Evolutionary conservation across 2,329 filamentous ascomycete species (phyloP), one percentile per base, ranked within the genome.

Genomic region (Cladosporium cucumerinum): DNA sequence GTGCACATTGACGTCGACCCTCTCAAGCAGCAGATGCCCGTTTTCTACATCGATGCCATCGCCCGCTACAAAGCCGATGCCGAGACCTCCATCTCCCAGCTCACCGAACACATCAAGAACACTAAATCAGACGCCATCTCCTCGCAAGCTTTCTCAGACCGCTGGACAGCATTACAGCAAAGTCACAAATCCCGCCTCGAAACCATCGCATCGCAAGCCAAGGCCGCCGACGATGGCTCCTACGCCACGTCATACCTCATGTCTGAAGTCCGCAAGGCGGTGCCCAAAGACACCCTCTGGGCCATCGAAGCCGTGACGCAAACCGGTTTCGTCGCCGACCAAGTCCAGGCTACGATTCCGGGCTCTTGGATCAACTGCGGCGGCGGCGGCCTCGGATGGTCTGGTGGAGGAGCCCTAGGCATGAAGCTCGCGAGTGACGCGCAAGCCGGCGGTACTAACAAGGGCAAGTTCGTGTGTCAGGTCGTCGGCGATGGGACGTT

Each of bases 311-410:
- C 91, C 0, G 91, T 95, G 0, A 95, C 91, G 0, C 87, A 90
- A 65, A 87, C 88, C 0, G 76, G 76, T 0, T 84, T 87, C 30
- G 87, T 93, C 0, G 83, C 86, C 28, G 89, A 95, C 69, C 90
- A 93, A 68, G 78, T 95, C 8, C 87, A 87, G 70, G 84, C 87
- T 2, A 87, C 83, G 0, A 72, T 86, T 0, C 90, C 91, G 0
- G 89, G 90, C 0, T 87, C 86, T 0, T 93, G 89, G 89, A 86
- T 94, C 72, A 93, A 93, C 75, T 93, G 90, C 73, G 91, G 91
- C 1, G 91, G 89, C 0, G 91, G 90, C 16, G 91, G 91, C 2
- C 85, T 94, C 0, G 91, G 91, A 1, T 94, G 91, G 91, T 90
- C 87, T 12, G 91, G 90, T 16, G 91, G 91, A 16, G 91, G 73